Conservation (phyloP, 768 basidiomycete species). For the Trametes villosa region DNA sequence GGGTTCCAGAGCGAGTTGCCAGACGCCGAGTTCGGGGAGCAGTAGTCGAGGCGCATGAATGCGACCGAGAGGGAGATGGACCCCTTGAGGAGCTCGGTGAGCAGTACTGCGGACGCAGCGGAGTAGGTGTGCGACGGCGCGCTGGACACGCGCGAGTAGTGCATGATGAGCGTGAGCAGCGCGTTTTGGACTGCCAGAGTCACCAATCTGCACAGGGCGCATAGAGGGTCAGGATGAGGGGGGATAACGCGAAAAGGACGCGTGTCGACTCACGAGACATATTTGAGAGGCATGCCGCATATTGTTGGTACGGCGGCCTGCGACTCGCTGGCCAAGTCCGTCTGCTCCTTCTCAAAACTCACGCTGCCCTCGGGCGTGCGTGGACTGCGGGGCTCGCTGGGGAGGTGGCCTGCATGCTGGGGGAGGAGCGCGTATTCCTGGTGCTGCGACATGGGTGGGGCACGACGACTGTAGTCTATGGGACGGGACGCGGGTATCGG, state of each 20-base stretch:
- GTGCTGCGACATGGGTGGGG: slow-evolving; percentile 30
- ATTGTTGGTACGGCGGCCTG: slow-evolving; percentile 53
- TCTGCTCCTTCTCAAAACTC: slow-evolving; percentile 40
- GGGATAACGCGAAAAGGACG: slow-evolving; percentile 6
- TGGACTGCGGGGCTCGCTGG: slow-evolving; percentile 24
- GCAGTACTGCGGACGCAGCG: slow-evolving; percentile 90
- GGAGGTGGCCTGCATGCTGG: slow-evolving; percentile 27
- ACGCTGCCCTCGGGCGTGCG: slow-evolving; percentile 23
- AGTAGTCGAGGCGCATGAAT: slow-evolving; percentile 59
- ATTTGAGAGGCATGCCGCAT: slow-evolving; percentile 77
- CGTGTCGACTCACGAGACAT: slow-evolving; percentile 47
- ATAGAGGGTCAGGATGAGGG: background rate
- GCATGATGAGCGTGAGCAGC: slow-evolving; percentile 90
- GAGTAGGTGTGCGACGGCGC: slow-evolving; percentile 81
- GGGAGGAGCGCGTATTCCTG: slow-evolving; percentile 27
- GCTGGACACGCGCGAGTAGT: slow-evolving; percentile 88
- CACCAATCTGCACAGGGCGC: slow-evolving; percentile 55
- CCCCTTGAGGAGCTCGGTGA: slow-evolving; percentile 94
- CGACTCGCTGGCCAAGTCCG: slow-evolving; percentile 43
- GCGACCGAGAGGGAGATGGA: slow-evolving; percentile 86
- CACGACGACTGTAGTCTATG: slow-evolving; percentile 15
- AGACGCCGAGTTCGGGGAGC: slow-evolving; percentile 30
- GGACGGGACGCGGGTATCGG: slow-evolving; percentile 27
- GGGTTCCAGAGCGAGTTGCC: slow-evolving; percentile 43
- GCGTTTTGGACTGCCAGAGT: slow-evolving; percentile 95